phyloP scores from a whole-genome alignment of 2,329 filamentous ascomycete species.

The Exophiala sp. region DNA sequence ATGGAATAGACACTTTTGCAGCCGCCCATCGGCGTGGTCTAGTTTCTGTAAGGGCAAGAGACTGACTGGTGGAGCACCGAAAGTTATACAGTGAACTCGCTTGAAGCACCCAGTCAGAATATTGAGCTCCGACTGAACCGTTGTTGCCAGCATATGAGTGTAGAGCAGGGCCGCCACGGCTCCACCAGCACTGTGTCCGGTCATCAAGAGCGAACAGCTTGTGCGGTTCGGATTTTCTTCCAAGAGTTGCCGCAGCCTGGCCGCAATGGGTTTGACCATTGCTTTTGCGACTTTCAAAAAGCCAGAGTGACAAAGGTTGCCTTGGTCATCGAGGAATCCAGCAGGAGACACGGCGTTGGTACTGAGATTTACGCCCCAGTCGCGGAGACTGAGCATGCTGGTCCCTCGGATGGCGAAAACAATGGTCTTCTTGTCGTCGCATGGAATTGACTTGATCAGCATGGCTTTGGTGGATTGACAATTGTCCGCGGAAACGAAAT shows the following conservation, averaged over 20 bases:
- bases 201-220: constrained; percentile 71
- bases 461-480: constrained; percentile 76
- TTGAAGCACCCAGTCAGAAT: constrained; percentile 68
- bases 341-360: constrained; percentile 62
- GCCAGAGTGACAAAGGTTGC: constrained; percentile 75
- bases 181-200: constrained; percentile 81
- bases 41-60: constrained; percentile 66
- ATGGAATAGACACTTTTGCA: constrained; percentile 69
- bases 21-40: constrained; percentile 34
- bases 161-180: constrained; percentile 78
- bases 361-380: constrained; percentile 82
- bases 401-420: constrained; percentile 82
- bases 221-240: constrained; percentile 67
- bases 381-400: constrained; percentile 63
- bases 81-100: constrained; percentile 78
- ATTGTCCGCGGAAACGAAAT: constrained; percentile 69
- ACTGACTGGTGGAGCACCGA: constrained; percentile 76
- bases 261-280: constrained; percentile 71
- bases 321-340: constrained; percentile 71
- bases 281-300: constrained; percentile 72
- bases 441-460: constrained; percentile 75
- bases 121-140: constrained; percentile 65
- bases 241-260: constrained; percentile 65
- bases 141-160: constrained; percentile 68
- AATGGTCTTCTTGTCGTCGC: constrained; percentile 73